Percentiles rank a stretch among this genome's conserved stretches.
phyloP scores from a whole-genome alignment of 768 basidiomycete species.

The Dictyophora rubrovolvata region DNA sequence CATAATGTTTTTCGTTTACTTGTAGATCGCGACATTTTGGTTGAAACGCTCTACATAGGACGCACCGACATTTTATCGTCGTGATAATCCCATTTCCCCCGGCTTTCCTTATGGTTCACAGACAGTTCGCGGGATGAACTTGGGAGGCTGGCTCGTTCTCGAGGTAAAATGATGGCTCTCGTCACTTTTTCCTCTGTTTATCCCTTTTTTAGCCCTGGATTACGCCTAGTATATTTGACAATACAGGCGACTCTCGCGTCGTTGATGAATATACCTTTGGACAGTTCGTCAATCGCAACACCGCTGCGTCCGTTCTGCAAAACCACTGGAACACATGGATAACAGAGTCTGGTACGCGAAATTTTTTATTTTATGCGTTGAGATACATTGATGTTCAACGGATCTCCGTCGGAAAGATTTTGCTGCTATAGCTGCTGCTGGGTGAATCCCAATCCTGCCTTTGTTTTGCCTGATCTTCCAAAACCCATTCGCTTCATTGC shows the following conservation, averaged over 20 bases:
- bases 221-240: slow-evolving; percentile 65
- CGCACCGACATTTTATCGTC: not conserved
- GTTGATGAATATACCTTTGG: slow-evolving; percentile 77
- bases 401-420: slow-evolving; percentile 42
- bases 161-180: slow-evolving; percentile 25
- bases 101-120: slow-evolving; percentile 64
- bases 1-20: not conserved
- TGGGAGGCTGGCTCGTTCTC: slow-evolving; percentile 57
- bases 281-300: slow-evolving; percentile 41
- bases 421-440: slow-evolving; percentile 59
- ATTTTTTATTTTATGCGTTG: too few relatives aligned
- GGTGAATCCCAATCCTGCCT: slow-evolving; percentile 32
- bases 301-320: slow-evolving; percentile 40
- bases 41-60: not conserved
- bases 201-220: slow-evolving; percentile 49
- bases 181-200: not conserved
- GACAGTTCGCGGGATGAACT: slow-evolving; percentile 75
- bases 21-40: not conserved
- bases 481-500: slow-evolving; percentile 10
- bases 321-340: slow-evolving; percentile 75
- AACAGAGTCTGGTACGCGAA: slow-evolving; percentile 42
- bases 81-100: slow-evolving; percentile 29
- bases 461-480: slow-evolving; percentile 1
- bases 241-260: slow-evolving; percentile 46
- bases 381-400: too few relatives aligned